These are phyloP conservation scores for Ceratobasidium sp. DNA, from an alignment of 1,284 basidiomycete genomes.

Conservation along the genomic window DNA sequence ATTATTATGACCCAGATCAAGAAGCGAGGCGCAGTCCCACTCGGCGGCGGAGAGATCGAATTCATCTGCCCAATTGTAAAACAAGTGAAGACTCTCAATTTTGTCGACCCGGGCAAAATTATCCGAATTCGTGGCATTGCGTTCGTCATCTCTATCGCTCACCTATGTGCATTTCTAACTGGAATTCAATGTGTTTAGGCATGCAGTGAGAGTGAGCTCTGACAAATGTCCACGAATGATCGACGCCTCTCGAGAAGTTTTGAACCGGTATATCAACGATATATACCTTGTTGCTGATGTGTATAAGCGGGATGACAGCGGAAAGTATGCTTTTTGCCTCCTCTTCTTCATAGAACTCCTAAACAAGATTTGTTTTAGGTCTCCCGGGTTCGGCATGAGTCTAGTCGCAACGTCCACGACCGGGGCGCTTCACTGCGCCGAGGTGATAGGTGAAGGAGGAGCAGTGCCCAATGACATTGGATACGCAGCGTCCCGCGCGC, in stretches of 20 bases:
- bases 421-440: constrained; percentile 87
- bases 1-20: constrained; percentile 75
- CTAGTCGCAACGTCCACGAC: constrained; percentile 95
- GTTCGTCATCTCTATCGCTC: constrained; percentile 66
- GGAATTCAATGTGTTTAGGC: constrained; percentile 65
- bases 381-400: constrained; percentile 94
- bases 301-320: constrained; percentile 97
- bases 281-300: constrained; percentile 99
- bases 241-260: constrained; percentile 88
- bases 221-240: constrained; percentile 99
- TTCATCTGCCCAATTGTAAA: constrained; percentile 95
- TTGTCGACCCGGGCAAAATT: constrained; percentile 90
- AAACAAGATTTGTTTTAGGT: constrained; percentile 64
- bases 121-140: constrained; percentile 96
- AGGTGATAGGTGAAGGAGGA: constrained; percentile 83
- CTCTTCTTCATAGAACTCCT: background rate
- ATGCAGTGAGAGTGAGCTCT: constrained; percentile 94
- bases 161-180: constrained; percentile 31
- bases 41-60: constrained; percentile 93
- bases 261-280: constrained; percentile 98
- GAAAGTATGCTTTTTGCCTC: constrained; percentile 57
- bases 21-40: constrained; percentile 91
- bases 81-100: constrained; percentile 91
- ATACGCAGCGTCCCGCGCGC: constrained; percentile 78
- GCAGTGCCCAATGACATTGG: constrained; percentile 95